Base-by-base conservation (phyloP, 805 yeast species). In the Saccharomyces paradoxus region DNA sequence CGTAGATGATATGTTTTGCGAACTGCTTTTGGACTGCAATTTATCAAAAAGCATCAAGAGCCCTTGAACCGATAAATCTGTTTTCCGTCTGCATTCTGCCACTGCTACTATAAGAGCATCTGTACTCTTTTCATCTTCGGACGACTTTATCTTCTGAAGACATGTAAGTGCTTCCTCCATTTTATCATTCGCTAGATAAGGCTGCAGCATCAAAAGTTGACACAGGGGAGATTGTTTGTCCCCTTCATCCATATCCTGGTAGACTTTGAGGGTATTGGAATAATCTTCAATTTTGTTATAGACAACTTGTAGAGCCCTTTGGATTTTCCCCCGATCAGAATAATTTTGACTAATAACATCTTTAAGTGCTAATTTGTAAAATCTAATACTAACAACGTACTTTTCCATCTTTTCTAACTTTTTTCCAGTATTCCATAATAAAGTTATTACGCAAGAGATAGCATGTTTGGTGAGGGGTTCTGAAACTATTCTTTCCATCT, bases 401-500 rank as follows among this genome's bases (percentile, higher is more conserved):
- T 63, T 53, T 7, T 58, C 60, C 9, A 48, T 52, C 56, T 67
- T 75, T 29, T 63, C 65, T 17, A 61, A 57, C 17, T 60, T 57
- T 44, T 73, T 73, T 0, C 74, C 77, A 21, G 60, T 53, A 50
- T 74, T 75, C 77, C 78, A 76, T 21, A 76, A 54, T 28, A 76
- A 54, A 1, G 77, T 68, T 0, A 72, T 63, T 4, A 71, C 51
- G 46, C 74, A 63, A 4, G 73, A 65, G 6, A 68, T 54, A 4
- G 74, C 61, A 14, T 63, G 62, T 31, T 61, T 64, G 0, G 73
- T 62, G 2, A 76, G 54, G 0, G 58, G 44, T 28, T 52, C 56
- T n/a, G 56, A 41, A 3, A 74, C 56, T 4, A 62, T 57, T 41
- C 60, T 67, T 48, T 74, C 73, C 0, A 71, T 57, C 14, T 60